Evolutionary conservation across 1,284 basidiomycete genomes (phyloP), one percentile per base, ranked within the genome.

Genomic region (Schizophyllum amplum): DNA sequence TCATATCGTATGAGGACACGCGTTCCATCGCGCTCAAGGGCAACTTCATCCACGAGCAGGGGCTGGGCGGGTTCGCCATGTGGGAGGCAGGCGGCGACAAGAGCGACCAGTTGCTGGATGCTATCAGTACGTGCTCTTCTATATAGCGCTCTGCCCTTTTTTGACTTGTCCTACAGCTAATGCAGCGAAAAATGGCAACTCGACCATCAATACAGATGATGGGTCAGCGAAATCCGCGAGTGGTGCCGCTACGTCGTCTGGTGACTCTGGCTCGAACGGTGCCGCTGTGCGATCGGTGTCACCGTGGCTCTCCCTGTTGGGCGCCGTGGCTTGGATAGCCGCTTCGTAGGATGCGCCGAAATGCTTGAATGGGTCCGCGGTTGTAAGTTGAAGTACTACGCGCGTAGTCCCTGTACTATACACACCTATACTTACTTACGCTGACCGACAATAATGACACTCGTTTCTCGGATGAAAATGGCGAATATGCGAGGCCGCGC

Each of bases 1-100:
- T 86, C 78, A 74, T 89, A 46, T 82, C 85, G 1, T 90, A 77
- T 60, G 87, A 90, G 62, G 68, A 77, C 56, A 64, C 69, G 1
- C 63, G 66, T 24, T 65, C 64, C 17, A 64, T 64, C 70, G 74
- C 72, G 48, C 72, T 70, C 22, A 78, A 78, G 57, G 76, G 76
- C 6, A 57, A 70, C 5, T 76, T 74, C 55, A 76, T 77, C 62
- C 67, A 69, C 49, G 62, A 71, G 11, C 65, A 68, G 1, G 71
- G 72, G 1, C 67, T 83, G 4, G 72, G 69, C 24, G 82, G 82
- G 3, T 83, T 83, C 59, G 70, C 79, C 0, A 75, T 82, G 67
- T 83, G 80, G 80, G 73, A 82, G 60, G 69, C 76, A 26, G 76
- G 69, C 5, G 80, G 80, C 5, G 82, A 83, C 64, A 75, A 62